Evolutionary conservation across 441 rosid species (phyloP).

Genomic region (Brassica hybrid): DNA sequence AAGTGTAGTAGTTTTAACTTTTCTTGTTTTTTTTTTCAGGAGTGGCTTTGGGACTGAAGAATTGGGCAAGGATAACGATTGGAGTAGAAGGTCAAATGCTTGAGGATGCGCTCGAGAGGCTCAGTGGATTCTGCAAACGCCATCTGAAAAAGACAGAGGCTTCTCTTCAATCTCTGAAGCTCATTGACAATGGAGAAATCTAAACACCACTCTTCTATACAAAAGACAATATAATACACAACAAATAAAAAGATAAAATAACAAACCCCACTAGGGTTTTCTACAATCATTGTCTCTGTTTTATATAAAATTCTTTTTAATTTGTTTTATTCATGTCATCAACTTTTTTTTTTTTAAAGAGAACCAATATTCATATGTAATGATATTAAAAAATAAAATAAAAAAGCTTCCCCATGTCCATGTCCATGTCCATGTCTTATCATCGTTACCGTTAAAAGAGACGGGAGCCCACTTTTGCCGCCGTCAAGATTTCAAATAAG

Average conservation of each 20-base stretch:
- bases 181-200: neutral
- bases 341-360: too few relatives aligned
- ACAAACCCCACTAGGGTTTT: too few relatives aligned
- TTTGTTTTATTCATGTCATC: too few relatives aligned
- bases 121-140: constrained; percentile 54
- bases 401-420: neutral
- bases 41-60: constrained; percentile 57
- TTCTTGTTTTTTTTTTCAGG: constrained; percentile 45
- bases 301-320: too few relatives aligned
- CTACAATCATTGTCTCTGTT: too few relatives aligned
- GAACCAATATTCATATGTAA: too few relatives aligned
- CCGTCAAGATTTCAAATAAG: constrained; percentile 31
- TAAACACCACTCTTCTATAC: constrained; percentile 3
- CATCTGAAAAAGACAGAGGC: constrained; percentile 44
- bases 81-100: constrained; percentile 55
- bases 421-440: neutral
- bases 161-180: constrained; percentile 24
- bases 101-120: constrained; percentile 58
- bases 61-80: constrained; percentile 64
- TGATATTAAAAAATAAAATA: neutral
- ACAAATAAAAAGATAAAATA: too few relatives aligned
- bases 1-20: neutral
- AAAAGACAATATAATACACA: neutral
- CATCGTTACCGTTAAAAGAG: constrained; percentile 38
- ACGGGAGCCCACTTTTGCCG: constrained; percentile 39